phyloP scores from a whole-genome alignment of 768 basidiomycete genomes.

The Boletus subcaerulescens region DNA sequence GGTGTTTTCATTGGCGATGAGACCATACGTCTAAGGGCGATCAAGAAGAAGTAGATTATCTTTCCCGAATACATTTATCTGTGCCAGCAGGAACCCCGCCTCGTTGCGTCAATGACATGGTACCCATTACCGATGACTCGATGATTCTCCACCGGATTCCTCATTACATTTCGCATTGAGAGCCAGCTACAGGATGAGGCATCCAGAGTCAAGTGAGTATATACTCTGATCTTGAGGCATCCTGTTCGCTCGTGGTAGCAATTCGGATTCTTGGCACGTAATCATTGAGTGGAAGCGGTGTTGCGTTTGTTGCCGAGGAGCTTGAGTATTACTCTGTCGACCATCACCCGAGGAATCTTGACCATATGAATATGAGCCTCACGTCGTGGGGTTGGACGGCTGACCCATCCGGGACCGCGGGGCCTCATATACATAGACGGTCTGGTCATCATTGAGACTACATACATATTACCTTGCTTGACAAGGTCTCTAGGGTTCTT shows the following conservation, averaged over 20 bases:
- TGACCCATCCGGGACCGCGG: no score
- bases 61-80: conserved; percentile 3
- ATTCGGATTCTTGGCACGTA: neutral
- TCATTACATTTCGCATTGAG: neutral
- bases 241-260: neutral
- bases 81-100: neutral
- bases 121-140: neutral
- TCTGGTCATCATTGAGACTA: no score
- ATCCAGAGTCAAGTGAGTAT: neutral
- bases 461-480: no score
- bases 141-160: neutral
- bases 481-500: no score
- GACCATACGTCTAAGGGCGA: conserved; percentile 84
- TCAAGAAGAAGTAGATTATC: conserved; percentile 86
- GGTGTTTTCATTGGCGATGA: conserved; percentile 95
- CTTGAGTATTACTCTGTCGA: no score
- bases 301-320: no score
- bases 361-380: neutral
- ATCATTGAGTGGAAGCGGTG: neutral
- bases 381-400: no score
- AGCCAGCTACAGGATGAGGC: neutral
- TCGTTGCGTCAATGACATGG: neutral
- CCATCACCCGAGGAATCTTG: no score
- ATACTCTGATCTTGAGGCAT: neutral
- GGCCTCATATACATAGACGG: no score